phyloP scores from a whole-genome alignment of 164 flowering plant species.

The Tetrastigma voinierianum region DNA sequence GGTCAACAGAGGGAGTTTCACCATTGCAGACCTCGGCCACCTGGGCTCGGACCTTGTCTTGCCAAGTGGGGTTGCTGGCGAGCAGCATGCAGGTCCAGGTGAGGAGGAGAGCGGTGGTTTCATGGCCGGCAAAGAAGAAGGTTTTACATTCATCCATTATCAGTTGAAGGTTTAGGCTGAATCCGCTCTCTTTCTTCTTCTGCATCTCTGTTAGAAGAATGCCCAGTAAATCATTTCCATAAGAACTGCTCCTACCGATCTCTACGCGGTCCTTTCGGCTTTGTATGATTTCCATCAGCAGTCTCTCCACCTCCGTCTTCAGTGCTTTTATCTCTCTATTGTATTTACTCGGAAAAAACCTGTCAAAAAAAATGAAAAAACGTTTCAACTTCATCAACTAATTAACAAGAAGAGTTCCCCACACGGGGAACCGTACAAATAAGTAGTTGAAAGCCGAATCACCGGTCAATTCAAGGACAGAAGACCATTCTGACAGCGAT shows the following conservation, averaged over 20 bases:
- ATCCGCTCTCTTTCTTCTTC: conserved; percentile 42
- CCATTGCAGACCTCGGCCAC: conserved; percentile 59
- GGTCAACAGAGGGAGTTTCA: conserved; percentile 57
- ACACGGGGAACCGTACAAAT: too few species aligned
- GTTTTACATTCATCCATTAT: conserved; percentile 98
- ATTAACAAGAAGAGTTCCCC: too few species aligned
- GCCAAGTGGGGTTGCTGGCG: conserved; percentile 88
- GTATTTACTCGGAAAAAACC: conserved; percentile 85
- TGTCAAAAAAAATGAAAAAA: conserved; percentile 9
- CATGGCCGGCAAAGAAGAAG: conserved; percentile 94
- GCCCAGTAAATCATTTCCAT: conserved; percentile 85
- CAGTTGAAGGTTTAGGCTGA: conserved; percentile 52
- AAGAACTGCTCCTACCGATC: conserved; percentile 63
- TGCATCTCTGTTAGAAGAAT: conserved; percentile 74
- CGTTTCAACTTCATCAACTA: too few species aligned
- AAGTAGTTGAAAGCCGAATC: background rate
- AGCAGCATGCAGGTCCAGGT: conserved; percentile 95
- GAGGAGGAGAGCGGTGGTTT: conserved; percentile 86
- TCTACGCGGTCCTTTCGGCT: conserved; percentile 69
- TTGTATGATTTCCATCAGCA: conserved; percentile 86
- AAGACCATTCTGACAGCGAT: conserved; percentile 1
- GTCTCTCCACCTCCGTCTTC: conserved; percentile 81
- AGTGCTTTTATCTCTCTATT: conserved; percentile 76
- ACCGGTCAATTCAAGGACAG: background rate
- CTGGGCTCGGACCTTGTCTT: conserved; percentile 73